Base-by-base conservation (phyloP, 495 filamentous ascomycete species). In the Jackrogersella multiformis region DNA sequence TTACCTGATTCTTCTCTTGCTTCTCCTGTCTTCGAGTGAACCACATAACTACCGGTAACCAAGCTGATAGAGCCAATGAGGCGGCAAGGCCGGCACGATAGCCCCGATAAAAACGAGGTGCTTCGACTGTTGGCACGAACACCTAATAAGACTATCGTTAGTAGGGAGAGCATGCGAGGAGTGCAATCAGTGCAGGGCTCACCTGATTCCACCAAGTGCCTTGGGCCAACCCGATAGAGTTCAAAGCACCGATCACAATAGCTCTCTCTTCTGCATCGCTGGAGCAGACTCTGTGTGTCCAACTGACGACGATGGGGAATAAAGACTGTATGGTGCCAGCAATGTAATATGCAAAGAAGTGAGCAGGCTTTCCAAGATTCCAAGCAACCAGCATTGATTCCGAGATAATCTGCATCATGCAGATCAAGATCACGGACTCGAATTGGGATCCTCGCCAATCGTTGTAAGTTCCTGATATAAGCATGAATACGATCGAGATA, bases 201-300 rank as follows among this genome's bases (percentile, higher is more conserved):
- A 63, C 52, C 35, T 64, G 61, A 26, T 64, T 64, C 61, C 61
- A 64, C 61, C 61, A 64, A 51, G 61, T 64, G 21, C 61, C 61
- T 12, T 64, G 61, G 24, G 61, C 61, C 16, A 64, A 39, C 7
- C 60, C 60, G 41, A 63, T 63, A 7, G 60, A 36, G 12, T 63
- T 63, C 26, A 63, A 15, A 1, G 60, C 60, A 15, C 60, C 60
- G 20, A 63, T 63, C 1, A 63, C 60, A 30, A 63, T 63, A 23
- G 60, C 60, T 46, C 60, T 45, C 51, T 63, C 60, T 38, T 63
- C 60, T 1, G 60, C 60, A 13, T 63, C 60, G 5, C 38, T 28
- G 1, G 60, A 55, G 8, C 60, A 63, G n/a, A 63, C 60, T 30
- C 18, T 20, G 20, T 63, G 60, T 13, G 60, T 63, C 60, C 60